phyloP scores from a whole-genome alignment of 2,329 filamentous ascomycete species.

The Pseudocercospora fuligena region DNA sequence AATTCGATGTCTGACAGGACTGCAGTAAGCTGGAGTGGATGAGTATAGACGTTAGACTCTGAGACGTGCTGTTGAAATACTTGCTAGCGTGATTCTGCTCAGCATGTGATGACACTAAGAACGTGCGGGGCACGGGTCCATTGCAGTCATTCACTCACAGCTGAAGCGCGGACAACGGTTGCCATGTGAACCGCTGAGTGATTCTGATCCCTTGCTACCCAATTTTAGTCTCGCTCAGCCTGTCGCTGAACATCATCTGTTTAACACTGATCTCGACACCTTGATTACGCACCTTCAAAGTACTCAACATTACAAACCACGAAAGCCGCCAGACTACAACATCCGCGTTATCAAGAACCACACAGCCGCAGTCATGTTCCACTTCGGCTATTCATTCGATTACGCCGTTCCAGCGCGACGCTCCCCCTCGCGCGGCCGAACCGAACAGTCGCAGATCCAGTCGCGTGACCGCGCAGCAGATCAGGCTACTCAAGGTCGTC shows the following conservation, averaged over 20 bases:
- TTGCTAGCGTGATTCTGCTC: neutral
- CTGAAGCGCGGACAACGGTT: neutral
- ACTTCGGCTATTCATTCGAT: slow-evolving; percentile 2
- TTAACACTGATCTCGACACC: neutral
- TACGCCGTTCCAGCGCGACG: neutral
- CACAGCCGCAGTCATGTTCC: neutral
- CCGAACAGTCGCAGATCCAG: neutral
- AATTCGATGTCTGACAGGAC: neutral
- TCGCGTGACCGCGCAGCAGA: neutral
- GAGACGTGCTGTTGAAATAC: neutral
- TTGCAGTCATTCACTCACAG: neutral
- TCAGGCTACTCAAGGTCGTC: neutral
- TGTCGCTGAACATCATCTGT: too few species aligned
- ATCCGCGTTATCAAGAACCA: neutral
- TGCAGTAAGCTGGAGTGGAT: neutral
- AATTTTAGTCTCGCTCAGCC: too few species aligned
- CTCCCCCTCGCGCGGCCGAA: neutral
- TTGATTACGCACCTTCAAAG: neutral
- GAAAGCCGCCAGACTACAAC: neutral
- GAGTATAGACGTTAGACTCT: neutral
- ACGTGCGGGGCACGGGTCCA: neutral
- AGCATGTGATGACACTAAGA: neutral
- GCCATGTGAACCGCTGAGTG: neutral
- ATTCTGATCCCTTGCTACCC: neutral
- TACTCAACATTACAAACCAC: neutral